Evolutionary conservation across 1,139 yeast species (phyloP).

Genomic region (Magnusiomyces tetraspermus): DNA sequence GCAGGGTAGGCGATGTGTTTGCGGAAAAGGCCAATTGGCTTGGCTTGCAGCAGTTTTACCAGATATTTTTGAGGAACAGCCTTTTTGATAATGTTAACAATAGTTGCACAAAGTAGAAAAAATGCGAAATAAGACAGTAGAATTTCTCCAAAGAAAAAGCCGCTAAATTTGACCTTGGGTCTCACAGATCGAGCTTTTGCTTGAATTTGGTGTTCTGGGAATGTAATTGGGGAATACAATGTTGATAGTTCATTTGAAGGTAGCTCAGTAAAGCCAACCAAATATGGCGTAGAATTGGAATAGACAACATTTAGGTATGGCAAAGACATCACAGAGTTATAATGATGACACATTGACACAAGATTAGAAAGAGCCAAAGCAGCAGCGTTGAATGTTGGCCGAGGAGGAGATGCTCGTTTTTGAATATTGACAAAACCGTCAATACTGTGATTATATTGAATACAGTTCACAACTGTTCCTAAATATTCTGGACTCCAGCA

Average conservation of each 20-base stretch:
- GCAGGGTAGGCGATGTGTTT: conserved; percentile 10
- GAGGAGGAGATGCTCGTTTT: background rate
- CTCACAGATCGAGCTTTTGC: background rate
- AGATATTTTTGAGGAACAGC: background rate
- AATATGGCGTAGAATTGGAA: background rate
- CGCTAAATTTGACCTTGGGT: background rate
- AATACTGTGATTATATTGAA: no score
- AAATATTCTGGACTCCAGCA: background rate
- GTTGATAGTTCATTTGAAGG: background rate
- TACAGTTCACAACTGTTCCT: background rate
- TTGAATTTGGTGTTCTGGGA: background rate
- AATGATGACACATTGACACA: background rate
- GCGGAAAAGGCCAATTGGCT: background rate
- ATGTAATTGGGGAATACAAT: background rate
- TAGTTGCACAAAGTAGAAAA: conserved; percentile 17
- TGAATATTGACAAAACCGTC: background rate
- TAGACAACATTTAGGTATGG: background rate
- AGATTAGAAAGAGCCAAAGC: background rate
- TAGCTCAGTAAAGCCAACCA: background rate
- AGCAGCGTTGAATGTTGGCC: background rate
- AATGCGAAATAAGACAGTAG: conserved; percentile 23
- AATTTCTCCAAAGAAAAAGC: background rate
- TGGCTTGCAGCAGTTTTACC: background rate
- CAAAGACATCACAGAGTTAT: background rate
- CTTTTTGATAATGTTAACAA: conserved; percentile 16